A percentile compares a stretch with the other conserved stretches of the same genome.
Evolutionary conservation across 2,329 filamentous ascomycete genomes (phyloP).

Genomic region (Aspergillus texensis): DNA sequence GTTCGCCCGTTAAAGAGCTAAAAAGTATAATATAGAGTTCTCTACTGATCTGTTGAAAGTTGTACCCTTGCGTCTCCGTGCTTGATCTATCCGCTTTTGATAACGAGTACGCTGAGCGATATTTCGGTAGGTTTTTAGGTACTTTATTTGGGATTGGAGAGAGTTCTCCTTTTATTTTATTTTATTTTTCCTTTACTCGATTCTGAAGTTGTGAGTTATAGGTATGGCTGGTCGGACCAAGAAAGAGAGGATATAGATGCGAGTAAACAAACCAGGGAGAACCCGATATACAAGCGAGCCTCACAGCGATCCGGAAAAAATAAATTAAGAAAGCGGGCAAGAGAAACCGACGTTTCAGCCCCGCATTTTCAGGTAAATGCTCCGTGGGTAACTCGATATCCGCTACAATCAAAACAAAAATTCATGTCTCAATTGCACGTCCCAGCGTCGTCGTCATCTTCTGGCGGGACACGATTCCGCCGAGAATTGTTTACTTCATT

Average conservation of each 20-base stretch:
- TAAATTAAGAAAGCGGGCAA: background rate
- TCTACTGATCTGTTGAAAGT: background rate
- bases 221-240: background rate
- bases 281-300: background rate
- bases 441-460: background rate
- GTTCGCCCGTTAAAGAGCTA: background rate
- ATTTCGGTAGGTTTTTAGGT: background rate
- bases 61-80: background rate
- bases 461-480: background rate
- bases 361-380: background rate
- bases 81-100: background rate
- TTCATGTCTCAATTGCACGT: background rate
- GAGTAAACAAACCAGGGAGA: background rate
- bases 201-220: background rate
- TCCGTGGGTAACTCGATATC: background rate
- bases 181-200: background rate
- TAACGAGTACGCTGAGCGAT: background rate
- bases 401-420: background rate
- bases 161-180: background rate
- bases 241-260: background rate
- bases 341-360: background rate
- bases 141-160: background rate
- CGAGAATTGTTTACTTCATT: background rate
- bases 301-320: background rate
- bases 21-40: background rate